A percentile compares a stretch with the other conserved stretches of the same genome.
phyloP scores from a whole-genome alignment of 2,329 filamentous ascomycete species.

The Ophiostoma ips region DNA sequence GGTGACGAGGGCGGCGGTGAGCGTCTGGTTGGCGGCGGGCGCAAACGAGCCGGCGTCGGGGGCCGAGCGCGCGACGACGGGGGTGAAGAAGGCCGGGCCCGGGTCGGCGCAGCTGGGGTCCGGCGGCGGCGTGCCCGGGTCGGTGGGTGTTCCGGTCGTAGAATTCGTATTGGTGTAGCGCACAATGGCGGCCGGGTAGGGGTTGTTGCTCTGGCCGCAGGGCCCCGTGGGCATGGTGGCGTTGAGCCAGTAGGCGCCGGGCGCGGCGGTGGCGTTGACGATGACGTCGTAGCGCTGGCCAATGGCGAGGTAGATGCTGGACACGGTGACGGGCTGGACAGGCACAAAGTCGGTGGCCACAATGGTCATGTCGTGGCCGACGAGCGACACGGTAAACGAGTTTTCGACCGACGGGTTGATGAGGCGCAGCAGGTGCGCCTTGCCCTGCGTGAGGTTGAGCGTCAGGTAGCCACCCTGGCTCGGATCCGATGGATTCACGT shows the following conservation, averaged over 20 bases:
- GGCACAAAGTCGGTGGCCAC: constrained; percentile 38
- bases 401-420: constrained; percentile 37
- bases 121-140: constrained; percentile 16
- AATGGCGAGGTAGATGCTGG: constrained; percentile 36
- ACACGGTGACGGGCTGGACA: constrained; percentile 33
- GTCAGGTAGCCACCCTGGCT: constrained; percentile 20
- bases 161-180: constrained; percentile 14
- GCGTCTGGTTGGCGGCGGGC: constrained; percentile 6
- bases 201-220: constrained; percentile 17
- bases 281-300: constrained; percentile 34
- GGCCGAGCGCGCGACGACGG: constrained; percentile 14
- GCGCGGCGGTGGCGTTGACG: constrained; percentile 23
- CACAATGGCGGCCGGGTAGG: constrained; percentile 19
- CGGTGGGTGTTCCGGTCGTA: constrained; percentile 13
- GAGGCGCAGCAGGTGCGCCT: constrained; percentile 32
- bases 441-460: constrained; percentile 24
- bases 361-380: constrained; percentile 26
- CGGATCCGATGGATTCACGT: no score
- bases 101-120: constrained; percentile 14
- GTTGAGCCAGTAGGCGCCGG: constrained; percentile 28
- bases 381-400: constrained; percentile 34
- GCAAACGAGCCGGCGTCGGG: constrained; percentile 12
- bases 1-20: constrained; percentile 11
- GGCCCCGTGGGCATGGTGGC: constrained; percentile 19
- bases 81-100: constrained; percentile 7